Conservation (phyloP, 208 protist species). For the Trypanosoma melophagium region DNA sequence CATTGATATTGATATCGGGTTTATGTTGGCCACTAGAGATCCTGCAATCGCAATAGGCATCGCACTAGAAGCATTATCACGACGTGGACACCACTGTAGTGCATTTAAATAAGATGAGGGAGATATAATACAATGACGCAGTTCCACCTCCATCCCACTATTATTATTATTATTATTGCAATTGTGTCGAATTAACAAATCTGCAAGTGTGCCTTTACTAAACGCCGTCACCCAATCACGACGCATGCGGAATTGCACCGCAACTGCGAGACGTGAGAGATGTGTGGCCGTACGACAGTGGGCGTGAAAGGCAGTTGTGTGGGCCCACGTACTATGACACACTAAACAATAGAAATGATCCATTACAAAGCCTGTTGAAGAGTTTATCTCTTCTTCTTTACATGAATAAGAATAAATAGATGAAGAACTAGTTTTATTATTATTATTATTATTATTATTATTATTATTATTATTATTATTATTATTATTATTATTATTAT, state of each 20-base stretch:
- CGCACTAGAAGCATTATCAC: slow-evolving; percentile 1
- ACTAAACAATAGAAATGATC: slow-evolving; percentile 44
- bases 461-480: no score
- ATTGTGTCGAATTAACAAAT: slow-evolving; percentile 10
- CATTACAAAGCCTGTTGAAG: background rate
- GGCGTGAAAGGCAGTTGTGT: slow-evolving; percentile 11
- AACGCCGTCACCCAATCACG: slow-evolving; percentile 17
- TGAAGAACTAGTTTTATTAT: background rate
- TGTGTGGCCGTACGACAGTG: slow-evolving; percentile 52
- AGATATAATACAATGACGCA: slow-evolving; percentile 35
- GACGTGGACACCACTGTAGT: slow-evolving; percentile 47
- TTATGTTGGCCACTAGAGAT: slow-evolving; percentile 31
- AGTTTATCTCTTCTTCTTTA: background rate
- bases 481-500: no score
- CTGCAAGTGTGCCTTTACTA: slow-evolving; percentile 13
- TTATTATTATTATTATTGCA: background rate
- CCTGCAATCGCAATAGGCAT: slow-evolving; percentile 67
- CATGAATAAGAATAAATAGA: background rate
- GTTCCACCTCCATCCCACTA: slow-evolving; percentile 26
- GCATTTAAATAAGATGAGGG: slow-evolving; percentile 71
- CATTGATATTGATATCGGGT: background rate
- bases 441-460: no score
- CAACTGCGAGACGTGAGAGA: slow-evolving; percentile 47
- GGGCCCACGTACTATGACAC: slow-evolving; percentile 43
- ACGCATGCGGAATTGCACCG: slow-evolving; percentile 37